These are phyloP conservation scores for Royoungia palumana DNA, from an alignment of 768 basidiomycete genomes.

Conservation along the genomic window DNA sequence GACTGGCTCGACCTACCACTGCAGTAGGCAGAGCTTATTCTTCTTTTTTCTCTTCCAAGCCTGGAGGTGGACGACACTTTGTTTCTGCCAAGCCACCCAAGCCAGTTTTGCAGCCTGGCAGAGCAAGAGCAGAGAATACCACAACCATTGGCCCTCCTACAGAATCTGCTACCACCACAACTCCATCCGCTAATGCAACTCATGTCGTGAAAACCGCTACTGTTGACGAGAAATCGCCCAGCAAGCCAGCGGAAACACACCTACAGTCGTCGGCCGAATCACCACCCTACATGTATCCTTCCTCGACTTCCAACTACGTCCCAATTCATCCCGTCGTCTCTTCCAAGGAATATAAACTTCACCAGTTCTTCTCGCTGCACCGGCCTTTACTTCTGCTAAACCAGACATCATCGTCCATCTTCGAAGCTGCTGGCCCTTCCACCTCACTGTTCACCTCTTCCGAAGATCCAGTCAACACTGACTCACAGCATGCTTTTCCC, in stretches of 20 bases:
- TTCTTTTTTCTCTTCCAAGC: constrained; percentile 76
- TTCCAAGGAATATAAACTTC: constrained; percentile 70
- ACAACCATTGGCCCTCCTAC: constrained; percentile 34
- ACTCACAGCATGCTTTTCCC: constrained; percentile 23
- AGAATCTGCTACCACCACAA: constrained; percentile 22
- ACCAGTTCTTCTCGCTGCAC: constrained; percentile 82
- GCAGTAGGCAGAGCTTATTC: constrained; percentile 61
- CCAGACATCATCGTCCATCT: constrained; percentile 57
- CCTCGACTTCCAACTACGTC: constrained; percentile 5
- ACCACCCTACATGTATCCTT: constrained; percentile 12
- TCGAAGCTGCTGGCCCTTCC: constrained; percentile 32
- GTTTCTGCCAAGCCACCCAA: constrained; percentile 68
- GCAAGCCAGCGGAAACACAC: constrained; percentile 22
- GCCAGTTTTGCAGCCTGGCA: constrained; percentile 36
- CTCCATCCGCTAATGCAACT: constrained; percentile 12
- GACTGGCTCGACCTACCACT: constrained; percentile 46
- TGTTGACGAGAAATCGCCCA: constrained; percentile 28
- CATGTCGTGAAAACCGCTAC: constrained; percentile 14
- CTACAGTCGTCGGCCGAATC: constrained; percentile 17
- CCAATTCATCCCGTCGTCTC: constrained; percentile 54
- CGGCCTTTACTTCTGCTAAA: constrained; percentile 71
- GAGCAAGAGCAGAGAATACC: constrained; percentile 39
- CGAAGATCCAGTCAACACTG: constrained; percentile 26
- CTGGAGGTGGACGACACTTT: constrained; percentile 72
- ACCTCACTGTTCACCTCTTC: constrained; percentile 17